These are phyloP conservation scores for Penicillium sp. DNA, from an alignment of 2,329 filamentous ascomycete species.

Conservation along the genomic window DNA sequence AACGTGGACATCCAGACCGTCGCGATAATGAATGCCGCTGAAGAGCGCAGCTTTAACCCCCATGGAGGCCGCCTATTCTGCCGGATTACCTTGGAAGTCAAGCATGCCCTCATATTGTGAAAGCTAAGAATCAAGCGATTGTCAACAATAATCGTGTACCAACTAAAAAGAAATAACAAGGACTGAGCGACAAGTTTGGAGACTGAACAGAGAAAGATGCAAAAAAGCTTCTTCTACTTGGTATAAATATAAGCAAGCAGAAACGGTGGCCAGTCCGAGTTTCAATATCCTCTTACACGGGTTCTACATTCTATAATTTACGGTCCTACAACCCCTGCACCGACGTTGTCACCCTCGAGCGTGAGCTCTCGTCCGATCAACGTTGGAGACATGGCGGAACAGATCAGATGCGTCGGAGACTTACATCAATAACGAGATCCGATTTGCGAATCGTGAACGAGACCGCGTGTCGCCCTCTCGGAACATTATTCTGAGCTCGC, in stretches of 20 bases:
- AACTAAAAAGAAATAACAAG: neutral
- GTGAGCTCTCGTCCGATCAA: neutral
- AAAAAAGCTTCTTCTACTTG: neutral
- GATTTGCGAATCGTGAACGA: constrained; percentile 11
- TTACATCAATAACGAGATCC: neutral
- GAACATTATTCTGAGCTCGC: neutral
- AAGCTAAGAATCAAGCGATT: neutral
- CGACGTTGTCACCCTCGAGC: neutral
- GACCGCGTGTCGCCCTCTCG: constrained; percentile 2
- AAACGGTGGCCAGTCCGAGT: neutral
- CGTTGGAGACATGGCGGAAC: neutral
- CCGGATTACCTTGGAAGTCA: neutral
- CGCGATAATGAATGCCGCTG: neutral
- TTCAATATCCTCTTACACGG: neutral
- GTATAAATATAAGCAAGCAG: neutral
- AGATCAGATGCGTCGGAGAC: neutral
- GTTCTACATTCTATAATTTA: neutral
- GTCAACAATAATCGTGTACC: neutral
- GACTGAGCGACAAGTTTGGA: neutral
- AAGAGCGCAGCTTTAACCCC: neutral
- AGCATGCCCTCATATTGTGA: neutral
- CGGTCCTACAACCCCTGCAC: constrained; percentile 3
- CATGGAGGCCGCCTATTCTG: neutral
- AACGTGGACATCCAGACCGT: neutral
- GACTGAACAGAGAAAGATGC: neutral